A percentile compares a stretch with the other conserved stretches of the same genome.
These are phyloP conservation scores for Blastomyces gilchristii DNA, from an alignment of 2,329 filamentous ascomycete species.

Conservation along the genomic window DNA sequence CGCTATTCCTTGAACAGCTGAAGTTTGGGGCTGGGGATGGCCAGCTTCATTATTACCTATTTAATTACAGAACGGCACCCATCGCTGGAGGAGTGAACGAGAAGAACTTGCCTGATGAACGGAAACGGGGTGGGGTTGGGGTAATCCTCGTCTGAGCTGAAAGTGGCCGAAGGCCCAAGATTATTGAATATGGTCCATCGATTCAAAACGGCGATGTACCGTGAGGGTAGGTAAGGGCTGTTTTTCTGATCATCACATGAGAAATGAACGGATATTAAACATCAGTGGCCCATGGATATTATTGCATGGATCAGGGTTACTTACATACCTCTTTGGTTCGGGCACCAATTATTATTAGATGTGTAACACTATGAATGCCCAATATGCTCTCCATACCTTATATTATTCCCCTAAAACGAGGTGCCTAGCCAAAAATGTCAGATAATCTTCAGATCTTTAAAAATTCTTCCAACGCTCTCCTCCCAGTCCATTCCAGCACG, in stretches of 20 bases:
- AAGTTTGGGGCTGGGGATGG: slow-evolving; percentile 94
- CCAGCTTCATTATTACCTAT: slow-evolving; percentile 91
- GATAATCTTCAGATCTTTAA: background rate
- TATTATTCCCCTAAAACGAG: background rate
- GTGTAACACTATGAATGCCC: background rate
- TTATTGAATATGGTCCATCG: background rate
- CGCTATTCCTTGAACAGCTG: slow-evolving; percentile 81
- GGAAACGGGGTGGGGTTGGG: slow-evolving; percentile 74
- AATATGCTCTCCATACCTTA: background rate
- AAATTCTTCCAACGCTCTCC: background rate
- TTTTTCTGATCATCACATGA: background rate
- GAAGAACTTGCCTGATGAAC: slow-evolving; percentile 66
- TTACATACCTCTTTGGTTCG: background rate
- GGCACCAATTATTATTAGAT: background rate
- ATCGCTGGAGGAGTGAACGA: slow-evolving; percentile 76
- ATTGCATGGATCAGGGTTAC: background rate
- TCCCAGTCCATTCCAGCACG: background rate
- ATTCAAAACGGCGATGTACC: background rate
- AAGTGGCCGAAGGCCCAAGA: background rate
- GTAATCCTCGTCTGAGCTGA: slow-evolving; percentile 66
- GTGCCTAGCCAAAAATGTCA: background rate
- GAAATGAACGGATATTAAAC: background rate
- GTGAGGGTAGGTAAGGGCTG: background rate
- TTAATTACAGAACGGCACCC: slow-evolving; percentile 87
- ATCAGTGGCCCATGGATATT: background rate